Evolutionary conservation across 2,329 filamentous ascomycete species (phyloP).

Genomic region (Aspergillus melleus): DNA sequence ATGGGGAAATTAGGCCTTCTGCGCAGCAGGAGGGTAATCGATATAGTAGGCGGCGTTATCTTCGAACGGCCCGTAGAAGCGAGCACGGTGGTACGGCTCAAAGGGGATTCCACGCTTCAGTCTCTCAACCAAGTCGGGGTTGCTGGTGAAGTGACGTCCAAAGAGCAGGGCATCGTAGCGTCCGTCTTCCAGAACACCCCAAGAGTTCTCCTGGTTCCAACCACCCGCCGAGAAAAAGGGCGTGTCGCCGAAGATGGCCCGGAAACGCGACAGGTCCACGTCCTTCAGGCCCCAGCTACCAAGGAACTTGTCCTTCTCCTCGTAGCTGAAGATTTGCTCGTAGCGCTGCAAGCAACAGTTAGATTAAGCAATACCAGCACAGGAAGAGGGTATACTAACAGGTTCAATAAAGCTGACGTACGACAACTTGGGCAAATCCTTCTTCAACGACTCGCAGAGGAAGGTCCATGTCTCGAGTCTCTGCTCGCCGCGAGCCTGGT

Average conservation of each 20-base stretch:
- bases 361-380: not conserved
- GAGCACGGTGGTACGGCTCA: conserved; percentile 44
- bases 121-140: conserved; percentile 50
- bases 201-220: conserved; percentile 53
- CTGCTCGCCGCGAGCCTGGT: conserved; percentile 52
- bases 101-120: conserved; percentile 44
- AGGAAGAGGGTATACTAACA: conserved; percentile 18
- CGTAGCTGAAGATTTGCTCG: conserved; percentile 53
- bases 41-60: conserved; percentile 32
- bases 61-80: conserved; percentile 47
- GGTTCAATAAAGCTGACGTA: conserved; percentile 60
- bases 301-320: conserved; percentile 53
- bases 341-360: conserved; percentile 36
- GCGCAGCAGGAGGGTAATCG: conserved; percentile 25
- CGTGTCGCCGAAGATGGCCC: conserved; percentile 52
- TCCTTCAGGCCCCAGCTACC: conserved; percentile 48
- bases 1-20: not conserved
- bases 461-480: conserved; percentile 55
- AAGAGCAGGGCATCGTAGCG: conserved; percentile 51
- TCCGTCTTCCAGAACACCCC: conserved; percentile 50
- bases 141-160: conserved; percentile 51
- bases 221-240: conserved; percentile 60
- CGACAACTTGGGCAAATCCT: conserved; percentile 43
- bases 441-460: conserved; percentile 52
- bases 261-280: conserved; percentile 50